Percentiles rank a stretch among this genome's conserved stretches.
Evolutionary conservation across 441 rosid genomes (phyloP).

Genomic region (Gossypium gossypioides): DNA sequence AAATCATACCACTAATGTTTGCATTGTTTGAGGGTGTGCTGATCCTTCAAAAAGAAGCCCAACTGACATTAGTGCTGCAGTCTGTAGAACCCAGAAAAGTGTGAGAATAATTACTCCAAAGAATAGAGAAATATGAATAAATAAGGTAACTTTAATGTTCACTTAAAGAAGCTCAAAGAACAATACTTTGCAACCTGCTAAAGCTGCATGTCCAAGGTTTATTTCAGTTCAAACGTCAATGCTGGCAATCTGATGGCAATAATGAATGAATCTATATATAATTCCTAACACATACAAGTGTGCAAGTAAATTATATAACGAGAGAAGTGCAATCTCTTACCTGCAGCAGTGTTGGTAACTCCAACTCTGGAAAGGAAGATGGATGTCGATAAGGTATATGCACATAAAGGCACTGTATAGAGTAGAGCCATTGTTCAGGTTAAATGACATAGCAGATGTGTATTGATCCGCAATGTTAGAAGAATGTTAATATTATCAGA

Average conservation of each 20-base stretch:
- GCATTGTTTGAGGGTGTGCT: constrained; percentile 83
- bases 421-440: constrained; percentile 17
- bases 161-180: not conserved
- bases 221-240: not conserved
- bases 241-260: not conserved
- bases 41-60: constrained; percentile 98
- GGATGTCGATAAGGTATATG: constrained; percentile 85
- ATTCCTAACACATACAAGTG: not conserved
- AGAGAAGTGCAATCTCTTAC: constrained; percentile 25
- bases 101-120: not conserved
- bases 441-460: constrained; percentile 6
- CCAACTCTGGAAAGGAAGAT: constrained; percentile 78
- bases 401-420: constrained; percentile 68
- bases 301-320: not conserved
- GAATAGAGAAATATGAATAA: not conserved
- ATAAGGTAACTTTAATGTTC: not conserved
- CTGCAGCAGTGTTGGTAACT: constrained; percentile 87
- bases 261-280: not conserved
- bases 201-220: not conserved
- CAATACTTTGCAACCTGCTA: not conserved
- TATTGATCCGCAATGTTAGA: constrained; percentile 1
- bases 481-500: not conserved
- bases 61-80: constrained; percentile 84
- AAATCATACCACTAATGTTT: constrained; percentile 63
- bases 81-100: constrained; percentile 38